A percentile compares a stretch with the other conserved stretches of the same genome.
These are phyloP conservation scores for Beauveria medogensis DNA, from an alignment of 2,329 filamentous ascomycete species.

Conservation along the genomic window DNA sequence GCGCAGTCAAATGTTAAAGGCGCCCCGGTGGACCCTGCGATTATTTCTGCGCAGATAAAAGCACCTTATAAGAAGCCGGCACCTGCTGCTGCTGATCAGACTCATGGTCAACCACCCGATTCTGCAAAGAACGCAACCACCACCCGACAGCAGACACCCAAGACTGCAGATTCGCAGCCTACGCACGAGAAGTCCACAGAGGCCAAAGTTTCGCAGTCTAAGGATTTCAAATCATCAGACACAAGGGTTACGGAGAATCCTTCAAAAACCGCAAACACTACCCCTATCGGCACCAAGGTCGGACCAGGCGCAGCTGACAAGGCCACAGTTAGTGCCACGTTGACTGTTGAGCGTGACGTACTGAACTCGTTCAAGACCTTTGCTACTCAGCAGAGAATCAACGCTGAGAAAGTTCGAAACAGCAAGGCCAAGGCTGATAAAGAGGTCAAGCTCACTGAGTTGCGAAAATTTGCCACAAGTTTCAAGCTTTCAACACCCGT, in stretches of 20 bases:
- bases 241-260: slow-evolving; percentile 27
- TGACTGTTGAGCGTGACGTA: slow-evolving; percentile 55
- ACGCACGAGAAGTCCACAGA: slow-evolving; percentile 23
- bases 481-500: slow-evolving; percentile 95
- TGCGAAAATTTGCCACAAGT: slow-evolving; percentile 88
- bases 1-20: slow-evolving; percentile 65
- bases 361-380: slow-evolving; percentile 57
- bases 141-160: slow-evolving; percentile 21
- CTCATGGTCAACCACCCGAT: slow-evolving; percentile 19
- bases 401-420: slow-evolving; percentile 47
- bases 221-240: slow-evolving; percentile 15
- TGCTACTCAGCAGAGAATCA: slow-evolving; percentile 47
- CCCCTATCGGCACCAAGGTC: slow-evolving; percentile 17
- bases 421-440: slow-evolving; percentile 66
- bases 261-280: slow-evolving; percentile 22
- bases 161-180: slow-evolving; percentile 13
- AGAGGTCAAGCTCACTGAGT: slow-evolving; percentile 83
- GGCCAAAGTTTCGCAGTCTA: slow-evolving; percentile 5
- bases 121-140: slow-evolving; percentile 22
- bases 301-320: slow-evolving; percentile 29
- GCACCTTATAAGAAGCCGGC: slow-evolving; percentile 31
- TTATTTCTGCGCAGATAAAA: slow-evolving; percentile 78
- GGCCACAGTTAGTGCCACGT: slow-evolving; percentile 44
- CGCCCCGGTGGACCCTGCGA: slow-evolving; percentile 76
- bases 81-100: slow-evolving; percentile 18